Evolutionary conservation across 2,329 filamentous ascomycete genomes (phyloP).

Genomic region (Dactylellina haptotyla): DNA sequence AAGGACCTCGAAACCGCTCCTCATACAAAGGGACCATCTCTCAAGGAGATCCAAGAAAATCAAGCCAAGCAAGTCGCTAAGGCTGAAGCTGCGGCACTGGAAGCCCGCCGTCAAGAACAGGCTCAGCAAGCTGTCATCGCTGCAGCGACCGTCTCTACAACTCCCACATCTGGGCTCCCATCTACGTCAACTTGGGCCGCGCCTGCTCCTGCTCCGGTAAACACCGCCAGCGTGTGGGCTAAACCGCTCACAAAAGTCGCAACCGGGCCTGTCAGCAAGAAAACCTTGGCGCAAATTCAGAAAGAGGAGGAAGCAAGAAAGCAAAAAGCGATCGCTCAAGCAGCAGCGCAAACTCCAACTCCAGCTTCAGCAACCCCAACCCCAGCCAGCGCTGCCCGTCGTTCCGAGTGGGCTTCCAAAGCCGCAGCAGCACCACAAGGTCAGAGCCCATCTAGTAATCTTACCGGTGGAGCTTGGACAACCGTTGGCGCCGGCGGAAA

Average conservation of each 20-base stretch:
- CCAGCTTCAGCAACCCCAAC: conserved; percentile 60
- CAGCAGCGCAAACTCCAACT: conserved; percentile 62
- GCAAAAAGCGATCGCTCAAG: conserved; percentile 71
- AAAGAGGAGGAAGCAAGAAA: conserved; percentile 94
- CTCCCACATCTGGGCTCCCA: conserved; percentile 77
- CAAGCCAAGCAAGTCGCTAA: conserved; percentile 93
- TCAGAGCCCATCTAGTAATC: conserved; percentile 62
- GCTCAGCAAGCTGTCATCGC: conserved; percentile 70
- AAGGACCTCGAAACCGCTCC: conserved; percentile 77
- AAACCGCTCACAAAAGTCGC: conserved; percentile 68
- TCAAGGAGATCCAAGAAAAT: conserved; percentile 96
- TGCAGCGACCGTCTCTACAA: conserved; percentile 36
- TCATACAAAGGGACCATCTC: conserved; percentile 81
- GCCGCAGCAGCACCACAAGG: conserved; percentile 62
- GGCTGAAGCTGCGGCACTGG: conserved; percentile 82
- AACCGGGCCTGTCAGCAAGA: conserved; percentile 70
- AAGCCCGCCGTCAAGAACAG: conserved; percentile 75
- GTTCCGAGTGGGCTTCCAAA: conserved; percentile 93
- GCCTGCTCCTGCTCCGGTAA: conserved; percentile 75
- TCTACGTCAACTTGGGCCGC: conserved; percentile 67
- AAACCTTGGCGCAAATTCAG: conserved; percentile 94
- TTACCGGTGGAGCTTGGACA: conserved; percentile 77
- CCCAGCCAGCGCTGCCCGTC: conserved; percentile 69
- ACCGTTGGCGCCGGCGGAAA: conserved; percentile 95
- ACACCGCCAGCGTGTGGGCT: conserved; percentile 72